Percentiles rank a stretch among this genome's conserved stretches.
These are phyloP conservation scores for Neonectria punicea DNA, from an alignment of 2,329 filamentous ascomycete species.

Conservation along the genomic window DNA sequence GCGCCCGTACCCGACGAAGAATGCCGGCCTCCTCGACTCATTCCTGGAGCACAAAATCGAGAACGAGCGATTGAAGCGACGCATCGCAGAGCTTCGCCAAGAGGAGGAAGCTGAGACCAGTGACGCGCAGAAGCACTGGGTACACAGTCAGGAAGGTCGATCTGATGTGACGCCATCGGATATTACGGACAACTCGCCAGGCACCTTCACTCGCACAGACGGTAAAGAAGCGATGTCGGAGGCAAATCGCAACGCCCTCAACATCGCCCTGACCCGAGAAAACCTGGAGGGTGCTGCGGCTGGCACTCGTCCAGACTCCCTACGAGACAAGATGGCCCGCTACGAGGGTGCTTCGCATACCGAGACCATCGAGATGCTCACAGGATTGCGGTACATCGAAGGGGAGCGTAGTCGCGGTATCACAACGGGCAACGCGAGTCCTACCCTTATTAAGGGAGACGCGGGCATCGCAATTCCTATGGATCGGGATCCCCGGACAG, in stretches of 20 bases:
- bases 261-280: slow-evolving; percentile 78
- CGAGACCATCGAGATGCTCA: slow-evolving; percentile 93
- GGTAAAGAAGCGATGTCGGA: slow-evolving; percentile 68
- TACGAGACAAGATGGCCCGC: slow-evolving; percentile 85
- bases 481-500: slow-evolving; percentile 77
- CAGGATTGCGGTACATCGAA: slow-evolving; percentile 86
- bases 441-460: slow-evolving; percentile 84
- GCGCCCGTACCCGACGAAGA: slow-evolving; percentile 88
- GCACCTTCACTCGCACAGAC: slow-evolving; percentile 46
- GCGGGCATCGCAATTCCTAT: slow-evolving; percentile 85
- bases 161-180: slow-evolving; percentile 65
- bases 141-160: slow-evolving; percentile 65
- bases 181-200: slow-evolving; percentile 51
- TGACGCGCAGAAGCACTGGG: slow-evolving; percentile 70
- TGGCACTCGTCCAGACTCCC: slow-evolving; percentile 75
- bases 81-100: slow-evolving; percentile 84
- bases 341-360: slow-evolving; percentile 81
- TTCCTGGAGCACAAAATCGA: slow-evolving; percentile 98
- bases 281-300: slow-evolving; percentile 80
- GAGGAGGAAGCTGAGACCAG: slow-evolving; percentile 87
- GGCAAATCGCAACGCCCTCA: slow-evolving; percentile 71
- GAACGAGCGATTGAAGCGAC: slow-evolving; percentile 85
- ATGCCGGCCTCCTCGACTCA: slow-evolving; percentile 85
- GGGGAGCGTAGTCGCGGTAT: slow-evolving; percentile 90
- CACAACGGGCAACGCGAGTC: slow-evolving; percentile 85